Percentiles rank a stretch among this genome's conserved stretches.
Conservation (phyloP, 148 eudicot genomes). For the Salicornia ramosissima region DNA sequence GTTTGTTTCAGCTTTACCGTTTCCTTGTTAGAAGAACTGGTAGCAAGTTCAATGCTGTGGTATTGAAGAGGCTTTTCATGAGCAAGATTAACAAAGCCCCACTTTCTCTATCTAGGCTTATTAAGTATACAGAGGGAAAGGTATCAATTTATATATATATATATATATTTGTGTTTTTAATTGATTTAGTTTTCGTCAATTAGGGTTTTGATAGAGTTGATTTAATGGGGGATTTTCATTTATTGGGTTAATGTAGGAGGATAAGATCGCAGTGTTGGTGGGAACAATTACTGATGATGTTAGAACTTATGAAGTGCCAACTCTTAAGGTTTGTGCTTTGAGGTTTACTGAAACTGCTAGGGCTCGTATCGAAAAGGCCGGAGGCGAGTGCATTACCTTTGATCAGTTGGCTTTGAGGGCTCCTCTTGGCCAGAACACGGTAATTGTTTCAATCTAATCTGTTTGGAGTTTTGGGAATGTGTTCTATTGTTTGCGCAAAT, state of each 20-base stretch:
- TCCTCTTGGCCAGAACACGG: slow-evolving; percentile 99
- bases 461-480: background rate
- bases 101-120: slow-evolving; percentile 65
- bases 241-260: slow-evolving; percentile 39
- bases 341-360: slow-evolving; percentile 88
- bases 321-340: slow-evolving; percentile 67
- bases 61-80: slow-evolving; percentile 86
- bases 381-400: slow-evolving; percentile 84
- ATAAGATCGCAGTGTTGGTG: slow-evolving; percentile 64
- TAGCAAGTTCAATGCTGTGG: slow-evolving; percentile 78
- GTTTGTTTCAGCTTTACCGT: slow-evolving; percentile 53
- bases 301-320: slow-evolving; percentile 61
- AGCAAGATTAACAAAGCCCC: slow-evolving; percentile 87
- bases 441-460: slow-evolving; percentile 20
- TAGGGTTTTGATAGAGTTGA: slow-evolving; percentile 1
- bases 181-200: background rate
- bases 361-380: slow-evolving; percentile 91
- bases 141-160: slow-evolving; percentile 19
- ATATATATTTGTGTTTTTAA: no score
- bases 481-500: background rate
- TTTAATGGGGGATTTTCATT: background rate
- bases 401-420: slow-evolving; percentile 90
- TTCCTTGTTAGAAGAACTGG: slow-evolving; percentile 87
- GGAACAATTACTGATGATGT: slow-evolving; percentile 78
- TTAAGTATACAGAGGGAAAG: slow-evolving; percentile 66